phyloP scores from a whole-genome alignment of 108 stramenopile species.

The Skeletonema marinoi region DNA sequence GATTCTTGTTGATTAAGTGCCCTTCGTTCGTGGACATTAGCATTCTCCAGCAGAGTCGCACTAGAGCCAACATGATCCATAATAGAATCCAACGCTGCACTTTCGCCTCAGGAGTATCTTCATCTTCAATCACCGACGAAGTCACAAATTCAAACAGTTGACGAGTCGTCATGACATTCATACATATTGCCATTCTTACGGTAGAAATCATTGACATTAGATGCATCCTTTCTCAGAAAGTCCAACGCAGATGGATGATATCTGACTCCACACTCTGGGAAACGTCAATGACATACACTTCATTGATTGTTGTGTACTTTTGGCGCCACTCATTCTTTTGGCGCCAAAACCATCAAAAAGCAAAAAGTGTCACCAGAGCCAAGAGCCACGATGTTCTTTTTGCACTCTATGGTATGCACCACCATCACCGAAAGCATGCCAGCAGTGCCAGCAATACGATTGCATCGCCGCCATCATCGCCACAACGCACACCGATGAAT shows the following conservation, averaged over 20 bases:
- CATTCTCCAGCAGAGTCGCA: constrained; percentile 25
- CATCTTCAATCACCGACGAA: constrained; percentile 42
- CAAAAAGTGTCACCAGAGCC: no score
- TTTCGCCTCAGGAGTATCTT: constrained; percentile 65
- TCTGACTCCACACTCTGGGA: constrained; percentile 96
- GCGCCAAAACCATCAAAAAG: constrained; percentile 26
- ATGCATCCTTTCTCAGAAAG: constrained; percentile 95
- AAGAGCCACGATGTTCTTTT: constrained; percentile 22
- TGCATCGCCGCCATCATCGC: no score
- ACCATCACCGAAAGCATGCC: no score
- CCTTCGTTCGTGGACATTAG: constrained; percentile 62
- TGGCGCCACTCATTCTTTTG: no score
- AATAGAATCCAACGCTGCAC: constrained; percentile 58
- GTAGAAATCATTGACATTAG: constrained; percentile 98
- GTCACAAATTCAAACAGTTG: constrained; percentile 91
- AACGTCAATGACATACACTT: constrained; percentile 96
- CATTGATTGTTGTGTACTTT: constrained; percentile 70
- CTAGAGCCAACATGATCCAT: constrained; percentile 63
- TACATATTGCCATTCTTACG: constrained; percentile 76
- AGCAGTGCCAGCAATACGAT: no score
- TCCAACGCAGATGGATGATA: constrained; percentile 96
- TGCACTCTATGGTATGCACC: no score
- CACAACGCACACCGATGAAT: no score
- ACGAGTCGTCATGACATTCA: constrained; percentile 86
- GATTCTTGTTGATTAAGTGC: constrained; percentile 67